phyloP scores from a whole-genome alignment of 768 basidiomycete genomes.

The Collybiopsis confluens region DNA sequence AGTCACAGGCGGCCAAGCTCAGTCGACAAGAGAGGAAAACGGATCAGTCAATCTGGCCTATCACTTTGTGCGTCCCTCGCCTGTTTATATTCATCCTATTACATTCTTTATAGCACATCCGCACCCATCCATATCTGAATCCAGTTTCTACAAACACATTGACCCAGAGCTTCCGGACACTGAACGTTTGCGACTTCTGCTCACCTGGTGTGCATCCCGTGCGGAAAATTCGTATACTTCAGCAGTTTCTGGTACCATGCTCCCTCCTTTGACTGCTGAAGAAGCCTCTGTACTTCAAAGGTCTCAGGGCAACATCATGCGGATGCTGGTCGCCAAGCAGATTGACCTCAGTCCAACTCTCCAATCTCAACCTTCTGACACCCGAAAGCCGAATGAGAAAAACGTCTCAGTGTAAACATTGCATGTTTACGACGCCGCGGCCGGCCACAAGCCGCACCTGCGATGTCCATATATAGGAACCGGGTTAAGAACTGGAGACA shows the following conservation, averaged over 20 bases:
- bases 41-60: slow-evolving; percentile 67
- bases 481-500: no score
- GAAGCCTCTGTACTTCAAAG: slow-evolving; percentile 43
- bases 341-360: slow-evolving; percentile 40
- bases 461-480: no score
- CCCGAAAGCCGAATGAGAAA: slow-evolving; percentile 62
- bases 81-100: background rate
- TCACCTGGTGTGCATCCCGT: slow-evolving; percentile 73
- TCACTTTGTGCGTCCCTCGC: slow-evolving; percentile 44
- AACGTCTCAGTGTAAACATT: no score
- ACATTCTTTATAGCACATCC: slow-evolving; percentile 54
- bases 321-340: slow-evolving; percentile 64
- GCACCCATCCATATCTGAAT: slow-evolving; percentile 64
- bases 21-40: slow-evolving; percentile 62
- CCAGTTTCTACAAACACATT: slow-evolving; percentile 76
- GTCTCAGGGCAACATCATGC: slow-evolving; percentile 55
- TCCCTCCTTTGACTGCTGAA: slow-evolving; percentile 46
- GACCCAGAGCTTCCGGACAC: slow-evolving; percentile 72
- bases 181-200: slow-evolving; percentile 64
- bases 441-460: no score
- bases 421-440: no score
- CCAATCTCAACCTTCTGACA: slow-evolving; percentile 33
- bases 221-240: slow-evolving; percentile 34
- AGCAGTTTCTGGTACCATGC: slow-evolving; percentile 29
- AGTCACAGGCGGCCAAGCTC: slow-evolving; percentile 52